A percentile compares a stretch with the other conserved stretches of the same genome.
phyloP scores from a whole-genome alignment of 345 rosid species.

The Limnanthes douglasii region DNA sequence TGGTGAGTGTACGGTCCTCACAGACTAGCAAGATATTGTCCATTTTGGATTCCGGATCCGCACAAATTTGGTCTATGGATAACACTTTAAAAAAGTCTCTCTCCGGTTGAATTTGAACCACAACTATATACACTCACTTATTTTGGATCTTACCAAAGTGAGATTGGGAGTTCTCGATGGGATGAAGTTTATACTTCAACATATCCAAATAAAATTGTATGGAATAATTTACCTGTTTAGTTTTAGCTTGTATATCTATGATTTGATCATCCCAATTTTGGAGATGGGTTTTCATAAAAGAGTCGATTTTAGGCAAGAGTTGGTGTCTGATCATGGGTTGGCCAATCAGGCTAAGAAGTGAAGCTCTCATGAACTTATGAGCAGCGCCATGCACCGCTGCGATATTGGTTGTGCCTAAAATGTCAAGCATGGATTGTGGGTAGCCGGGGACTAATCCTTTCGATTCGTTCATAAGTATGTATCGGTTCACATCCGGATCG shows the following conservation, averaged over 20 bases:
- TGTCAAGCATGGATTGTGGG: slow-evolving; percentile 77
- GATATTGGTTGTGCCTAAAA: slow-evolving; percentile 58
- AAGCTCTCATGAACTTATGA: slow-evolving; percentile 60
- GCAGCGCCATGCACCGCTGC: slow-evolving; percentile 71
- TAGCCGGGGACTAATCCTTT: slow-evolving; percentile 89
- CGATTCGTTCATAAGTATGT: slow-evolving; percentile 61
- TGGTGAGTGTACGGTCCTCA: not conserved
- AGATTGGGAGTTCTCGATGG: not conserved
- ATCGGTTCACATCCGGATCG: slow-evolving; percentile 74
- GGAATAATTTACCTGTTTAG: slow-evolving; percentile 42
- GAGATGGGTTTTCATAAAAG: slow-evolving; percentile 43
- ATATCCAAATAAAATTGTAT: slow-evolving; percentile 5
- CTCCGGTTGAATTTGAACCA: too few relatives aligned
- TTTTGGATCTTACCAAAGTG: not conserved
- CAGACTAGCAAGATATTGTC: not conserved
- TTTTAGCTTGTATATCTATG: slow-evolving; percentile 61
- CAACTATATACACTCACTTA: slow-evolving; percentile 1
- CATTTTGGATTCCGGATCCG: not conserved
- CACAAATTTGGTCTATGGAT: not conserved
- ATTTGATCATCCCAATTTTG: slow-evolving; percentile 28
- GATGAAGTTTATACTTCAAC: not conserved
- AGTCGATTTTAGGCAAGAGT: slow-evolving; percentile 46
- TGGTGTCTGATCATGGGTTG: slow-evolving; percentile 40
- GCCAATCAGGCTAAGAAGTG: slow-evolving; percentile 44
- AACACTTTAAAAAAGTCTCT: not conserved